Percentiles rank a stretch among this genome's conserved stretches.
phyloP scores from a whole-genome alignment of 2,329 filamentous ascomycete genomes.

The Epichloe typhina region DNA sequence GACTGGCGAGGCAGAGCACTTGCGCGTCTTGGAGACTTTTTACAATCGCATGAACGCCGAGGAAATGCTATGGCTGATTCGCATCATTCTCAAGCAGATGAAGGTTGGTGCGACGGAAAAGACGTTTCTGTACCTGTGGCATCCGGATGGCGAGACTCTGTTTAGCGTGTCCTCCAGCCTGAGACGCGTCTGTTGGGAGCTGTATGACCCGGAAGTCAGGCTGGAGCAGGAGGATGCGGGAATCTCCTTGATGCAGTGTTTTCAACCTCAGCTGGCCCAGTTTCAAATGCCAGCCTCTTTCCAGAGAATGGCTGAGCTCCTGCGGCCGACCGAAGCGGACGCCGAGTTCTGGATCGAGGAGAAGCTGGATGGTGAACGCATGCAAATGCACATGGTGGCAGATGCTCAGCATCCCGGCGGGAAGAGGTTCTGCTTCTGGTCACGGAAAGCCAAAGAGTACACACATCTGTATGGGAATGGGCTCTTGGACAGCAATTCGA shows the following conservation, averaged over 20 bases:
- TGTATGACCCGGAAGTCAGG: slow-evolving; percentile 58
- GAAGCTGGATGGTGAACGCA: slow-evolving; percentile 90
- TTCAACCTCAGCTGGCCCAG: slow-evolving; percentile 88
- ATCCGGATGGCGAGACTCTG: slow-evolving; percentile 60
- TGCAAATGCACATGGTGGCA: slow-evolving; percentile 85
- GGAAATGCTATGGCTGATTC: slow-evolving; percentile 87
- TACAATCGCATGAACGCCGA: slow-evolving; percentile 87
- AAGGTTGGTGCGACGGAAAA: slow-evolving; percentile 69
- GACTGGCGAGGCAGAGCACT: slow-evolving; percentile 69
- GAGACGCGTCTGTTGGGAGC: slow-evolving; percentile 85
- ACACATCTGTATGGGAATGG: slow-evolving; percentile 82
- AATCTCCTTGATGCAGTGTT: slow-evolving; percentile 81
- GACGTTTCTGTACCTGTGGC: slow-evolving; percentile 74
- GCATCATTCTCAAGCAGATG: slow-evolving; percentile 76
- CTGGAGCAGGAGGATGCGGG: slow-evolving; percentile 64
- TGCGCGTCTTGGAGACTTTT: slow-evolving; percentile 69
- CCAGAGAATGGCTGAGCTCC: slow-evolving; percentile 60
- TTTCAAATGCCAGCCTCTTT: slow-evolving; percentile 74
- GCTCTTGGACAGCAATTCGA: slow-evolving; percentile 59
- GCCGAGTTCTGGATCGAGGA: slow-evolving; percentile 92
- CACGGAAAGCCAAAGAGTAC: slow-evolving; percentile 90
- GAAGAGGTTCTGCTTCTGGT: slow-evolving; percentile 76
- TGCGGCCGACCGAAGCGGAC: slow-evolving; percentile 55
- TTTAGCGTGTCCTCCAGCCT: slow-evolving; percentile 90
- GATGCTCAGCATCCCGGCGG: slow-evolving; percentile 57